Conservation (phyloP, 2,329 filamentous ascomycete genomes). For the Dryadomyces quercivorus region DNA sequence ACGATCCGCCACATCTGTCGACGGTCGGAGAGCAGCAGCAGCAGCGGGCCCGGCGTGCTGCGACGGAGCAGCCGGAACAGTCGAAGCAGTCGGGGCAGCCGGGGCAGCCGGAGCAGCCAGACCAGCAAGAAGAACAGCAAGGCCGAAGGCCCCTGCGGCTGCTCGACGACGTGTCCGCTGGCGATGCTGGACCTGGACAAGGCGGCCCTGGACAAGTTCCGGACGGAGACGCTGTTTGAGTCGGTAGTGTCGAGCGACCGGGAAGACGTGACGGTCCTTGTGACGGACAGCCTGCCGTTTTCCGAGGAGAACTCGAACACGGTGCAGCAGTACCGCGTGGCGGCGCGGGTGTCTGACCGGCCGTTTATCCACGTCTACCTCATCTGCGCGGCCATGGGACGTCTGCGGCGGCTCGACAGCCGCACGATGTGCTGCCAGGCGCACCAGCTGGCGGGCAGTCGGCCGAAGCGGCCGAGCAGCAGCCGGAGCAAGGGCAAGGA, state of each 20-base stretch:
- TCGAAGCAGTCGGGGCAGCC: neutral
- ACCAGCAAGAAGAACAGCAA: neutral
- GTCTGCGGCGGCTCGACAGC: neutral
- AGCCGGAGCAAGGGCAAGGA: neutral
- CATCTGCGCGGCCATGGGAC: neutral
- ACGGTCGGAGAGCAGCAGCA: neutral
- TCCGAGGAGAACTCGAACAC: neutral
- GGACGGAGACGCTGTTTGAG: neutral
- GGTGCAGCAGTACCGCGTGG: neutral
- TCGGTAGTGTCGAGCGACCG: neutral
- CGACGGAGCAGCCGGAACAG: neutral
- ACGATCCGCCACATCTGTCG: neutral
- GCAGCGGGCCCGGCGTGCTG: neutral
- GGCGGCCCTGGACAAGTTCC: neutral
- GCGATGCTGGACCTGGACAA: neutral
- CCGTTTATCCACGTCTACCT: slow-evolving; percentile 9
- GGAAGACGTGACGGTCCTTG: neutral
- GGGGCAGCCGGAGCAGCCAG: neutral
- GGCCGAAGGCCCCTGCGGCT: neutral
- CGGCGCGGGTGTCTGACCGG: slow-evolving; percentile 2
- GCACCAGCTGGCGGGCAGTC: neutral
- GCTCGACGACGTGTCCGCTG: neutral
- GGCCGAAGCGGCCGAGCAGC: neutral
- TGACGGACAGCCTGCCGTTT: slow-evolving; percentile 4
- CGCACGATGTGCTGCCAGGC: neutral